Base-by-base conservation (phyloP, 75 land plant genomes). In the Picea sitchensis region DNA sequence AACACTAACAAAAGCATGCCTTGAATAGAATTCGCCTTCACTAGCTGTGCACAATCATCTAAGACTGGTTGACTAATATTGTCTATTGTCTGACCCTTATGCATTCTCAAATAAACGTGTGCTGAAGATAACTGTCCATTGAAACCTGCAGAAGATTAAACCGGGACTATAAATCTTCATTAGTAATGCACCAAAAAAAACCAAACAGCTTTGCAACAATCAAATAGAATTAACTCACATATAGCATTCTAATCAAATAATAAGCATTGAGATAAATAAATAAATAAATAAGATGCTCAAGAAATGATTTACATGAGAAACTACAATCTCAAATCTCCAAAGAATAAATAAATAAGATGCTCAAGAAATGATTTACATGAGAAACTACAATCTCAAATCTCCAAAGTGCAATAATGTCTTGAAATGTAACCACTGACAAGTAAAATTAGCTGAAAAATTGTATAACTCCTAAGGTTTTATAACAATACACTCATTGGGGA, bases 51-150 rank as follows among this genome's bases (percentile, higher is more conserved):
- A 85, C 99, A 97, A 90, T 97, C 99, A 75, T 97, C 99, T 74
- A 97, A 75, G 41, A 97, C 84, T 59, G 90, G 93, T 79, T 91
- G 90, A 44, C 81, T 87, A 59, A 97, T 95, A 79, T 86, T 89
- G 84, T 97, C 98, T 61, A 97, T 89, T n/a, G 96, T 91, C 80
- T 97, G 94, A 18, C 96, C 96, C 79, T 93, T 97, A 32, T 93
- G 86, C 83, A 97, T 73, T 77, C 99, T 88, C 31, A 97, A 41
- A 87, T 97, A 97, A 23, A 97, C 99, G 85, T 97, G 99, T 26
- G 99, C 99, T 51, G 99, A 97, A 12, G 99, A 97, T 84, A 95
- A 86, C 85, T 97, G n/a, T n/a, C n/a, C n/a, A n/a, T n/a, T 97
- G 99, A 75, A 97, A 97, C 99, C 99, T 97, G 83, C 80, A 88